A percentile compares a stretch with the other conserved stretches of the same genome.
Evolutionary conservation across 2,329 filamentous ascomycete species (phyloP).

Genomic region (Hymenoscyphus repandus): DNA sequence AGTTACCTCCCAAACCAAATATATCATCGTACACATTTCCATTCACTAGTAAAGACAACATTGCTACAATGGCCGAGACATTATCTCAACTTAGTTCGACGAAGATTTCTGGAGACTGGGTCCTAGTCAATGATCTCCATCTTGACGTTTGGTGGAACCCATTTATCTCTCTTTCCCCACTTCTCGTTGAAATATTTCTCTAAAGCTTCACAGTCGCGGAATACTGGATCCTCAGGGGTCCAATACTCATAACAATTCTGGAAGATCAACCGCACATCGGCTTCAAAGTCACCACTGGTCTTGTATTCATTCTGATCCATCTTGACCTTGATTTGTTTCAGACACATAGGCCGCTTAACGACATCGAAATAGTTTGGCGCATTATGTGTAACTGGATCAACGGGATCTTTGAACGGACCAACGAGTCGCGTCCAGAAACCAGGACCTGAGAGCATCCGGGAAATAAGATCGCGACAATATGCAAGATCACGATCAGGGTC

Average conservation of each 20-base stretch:
- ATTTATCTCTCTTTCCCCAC: constrained; percentile 53
- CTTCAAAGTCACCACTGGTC: constrained; percentile 47
- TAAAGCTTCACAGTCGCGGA: constrained; percentile 49
- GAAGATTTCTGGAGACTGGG: no score
- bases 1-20: no score
- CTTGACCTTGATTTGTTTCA: constrained; percentile 54
- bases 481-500: constrained; percentile 43
- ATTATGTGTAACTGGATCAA: constrained; percentile 50
- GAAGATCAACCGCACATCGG: constrained; percentile 58
- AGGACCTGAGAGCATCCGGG: constrained; percentile 57
- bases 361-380: constrained; percentile 59
- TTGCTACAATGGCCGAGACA: no score
- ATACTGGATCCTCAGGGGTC: constrained; percentile 50
- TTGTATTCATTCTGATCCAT: constrained; percentile 50
- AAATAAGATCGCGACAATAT: constrained; percentile 53
- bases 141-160: constrained; percentile 49
- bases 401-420: constrained; percentile 55
- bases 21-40: no score
- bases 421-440: constrained; percentile 64
- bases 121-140: constrained; percentile 30
- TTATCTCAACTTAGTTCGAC: no score
- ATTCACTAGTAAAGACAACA: no score
- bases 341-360: constrained; percentile 57
- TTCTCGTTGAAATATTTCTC: constrained; percentile 56
- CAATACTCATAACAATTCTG: constrained; percentile 61